Evolutionary conservation across 495 filamentous ascomycete species (phyloP).

Genomic region (Xylaria intraflava): DNA sequence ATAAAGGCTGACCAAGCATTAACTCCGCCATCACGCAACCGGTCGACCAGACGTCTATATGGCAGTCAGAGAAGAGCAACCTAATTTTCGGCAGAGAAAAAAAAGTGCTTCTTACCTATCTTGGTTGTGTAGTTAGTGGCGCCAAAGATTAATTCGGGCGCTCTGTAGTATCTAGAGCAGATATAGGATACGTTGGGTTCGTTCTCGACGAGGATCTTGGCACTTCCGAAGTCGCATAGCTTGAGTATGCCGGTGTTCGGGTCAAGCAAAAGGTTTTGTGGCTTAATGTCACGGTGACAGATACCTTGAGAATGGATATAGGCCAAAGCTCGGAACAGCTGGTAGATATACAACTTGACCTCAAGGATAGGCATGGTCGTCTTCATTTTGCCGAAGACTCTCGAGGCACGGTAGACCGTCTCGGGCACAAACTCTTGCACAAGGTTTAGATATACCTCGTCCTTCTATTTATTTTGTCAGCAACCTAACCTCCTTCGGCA

Average conservation of each 20-base stretch:
- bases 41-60: constrained; percentile 96
- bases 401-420: constrained; percentile 95
- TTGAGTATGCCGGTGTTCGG: constrained; percentile 87
- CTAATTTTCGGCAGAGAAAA: not conserved
- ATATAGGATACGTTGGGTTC: constrained; percentile 99
- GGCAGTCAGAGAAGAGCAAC: not conserved
- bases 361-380: constrained; percentile 98
- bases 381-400: constrained; percentile 99
- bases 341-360: constrained; percentile 99
- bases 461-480: constrained; percentile 58
- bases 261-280: constrained; percentile 92
- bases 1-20: constrained; percentile 97
- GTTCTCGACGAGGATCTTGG: constrained; percentile 97
- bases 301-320: constrained; percentile 99
- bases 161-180: constrained; percentile 97
- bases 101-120: constrained; percentile 71
- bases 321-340: constrained; percentile 94
- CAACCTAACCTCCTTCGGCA: constrained; percentile 9
- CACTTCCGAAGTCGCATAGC: constrained; percentile 97
- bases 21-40: constrained; percentile 99
- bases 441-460: constrained; percentile 98
- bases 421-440: constrained; percentile 98
- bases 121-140: constrained; percentile 99
- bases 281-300: constrained; percentile 98
- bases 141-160: constrained; percentile 96